Percentiles rank a stretch among this genome's conserved stretches.
phyloP scores from a whole-genome alignment of 164 flowering plant genomes.

The Vitis amurensis region DNA sequence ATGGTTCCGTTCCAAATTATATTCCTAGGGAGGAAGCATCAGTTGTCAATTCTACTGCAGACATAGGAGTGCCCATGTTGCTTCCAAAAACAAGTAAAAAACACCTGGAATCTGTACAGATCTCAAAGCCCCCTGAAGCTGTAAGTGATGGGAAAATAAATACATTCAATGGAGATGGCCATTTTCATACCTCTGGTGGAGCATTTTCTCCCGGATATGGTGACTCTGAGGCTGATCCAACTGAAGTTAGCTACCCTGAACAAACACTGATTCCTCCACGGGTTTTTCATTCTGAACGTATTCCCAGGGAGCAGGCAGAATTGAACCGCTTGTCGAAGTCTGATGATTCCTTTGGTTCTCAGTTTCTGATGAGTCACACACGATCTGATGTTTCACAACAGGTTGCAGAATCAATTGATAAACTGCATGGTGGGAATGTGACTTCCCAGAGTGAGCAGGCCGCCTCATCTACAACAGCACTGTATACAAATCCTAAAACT shows the following conservation, averaged over 20 bases:
- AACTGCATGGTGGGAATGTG: constrained; percentile 25
- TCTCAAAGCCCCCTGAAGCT: constrained; percentile 23
- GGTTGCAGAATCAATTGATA: constrained; percentile 42
- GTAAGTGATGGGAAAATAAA: constrained; percentile 21
- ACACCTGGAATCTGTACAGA: constrained; percentile 26
- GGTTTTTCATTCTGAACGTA: constrained; percentile 64
- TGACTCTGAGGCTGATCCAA: constrained; percentile 42
- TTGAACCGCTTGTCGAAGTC: constrained; percentile 72
- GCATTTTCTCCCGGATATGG: constrained; percentile 27
- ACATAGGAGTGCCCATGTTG: constrained; percentile 12
- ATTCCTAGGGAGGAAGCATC: constrained; percentile 27
- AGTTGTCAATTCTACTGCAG: constrained; percentile 16
- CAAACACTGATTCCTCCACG: constrained; percentile 50
- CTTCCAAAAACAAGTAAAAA: constrained; percentile 21
- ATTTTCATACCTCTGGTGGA: constrained; percentile 26
- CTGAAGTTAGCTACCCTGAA: constrained; percentile 45
- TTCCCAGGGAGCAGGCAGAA: constrained; percentile 66
- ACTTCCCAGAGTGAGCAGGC: constrained; percentile 20
- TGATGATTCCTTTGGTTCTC: constrained; percentile 69
- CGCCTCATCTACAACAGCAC: constrained; percentile 23
- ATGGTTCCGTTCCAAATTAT: constrained; percentile 19
- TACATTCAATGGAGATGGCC: constrained; percentile 36
- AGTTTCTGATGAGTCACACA: constrained; percentile 43
- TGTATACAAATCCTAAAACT: constrained; percentile 27
- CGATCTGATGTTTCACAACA: constrained; percentile 36